Base-by-base conservation (phyloP, 768 basidiomycete genomes). In the Neoboletus brunneissimus region DNA sequence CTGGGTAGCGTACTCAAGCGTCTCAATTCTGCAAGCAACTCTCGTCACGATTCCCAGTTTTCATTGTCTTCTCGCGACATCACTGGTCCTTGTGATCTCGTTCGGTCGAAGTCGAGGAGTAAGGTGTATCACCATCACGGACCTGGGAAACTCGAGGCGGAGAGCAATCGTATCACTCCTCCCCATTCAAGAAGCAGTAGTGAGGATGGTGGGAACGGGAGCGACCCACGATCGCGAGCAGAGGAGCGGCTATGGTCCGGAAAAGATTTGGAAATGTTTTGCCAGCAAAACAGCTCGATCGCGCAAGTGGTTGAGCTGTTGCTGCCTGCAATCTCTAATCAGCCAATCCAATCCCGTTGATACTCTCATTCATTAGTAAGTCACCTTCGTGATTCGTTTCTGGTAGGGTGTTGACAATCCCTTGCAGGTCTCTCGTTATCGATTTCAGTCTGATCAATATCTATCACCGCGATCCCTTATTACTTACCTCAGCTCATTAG, bases 211-310 rank as follows among this genome's bases (percentile, higher is more conserved):
- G 64, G 68, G 58, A 61, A 66, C 45, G 60, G 57, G 46, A 67
- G 67, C 37, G 72, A 75, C n/a, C 54, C 58, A 35, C 74, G 73
- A 32, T 68, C 65, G 15, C 74, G 70, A 59, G 69, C 64, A 51
- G 80, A 78, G 60, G 81, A 81, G 35, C 79, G 79, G 38, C 59
- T 85, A 53, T 90, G 88, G 86, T 89, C 85, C 34, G 85, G 89
- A n/a, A 84, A 85, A 54, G 94, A 96, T 64, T 73, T 98, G 57
- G 86, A 91, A 66, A 72, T 88, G 64, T 82, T 90, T 32, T 95
- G 93, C 68, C 84, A 86, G 61, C 94, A 97, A 71, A 98, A 97
- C 64, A 94, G 93, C 67, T 79, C 89, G 15, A 84, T 98, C 37
- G 82, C 90, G 4, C 75, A 84, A 34, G 83, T 94, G 53, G 78